Evolutionary conservation across 306 rosid genomes (phyloP).

Genomic region (Spatholobus suberectus): DNA sequence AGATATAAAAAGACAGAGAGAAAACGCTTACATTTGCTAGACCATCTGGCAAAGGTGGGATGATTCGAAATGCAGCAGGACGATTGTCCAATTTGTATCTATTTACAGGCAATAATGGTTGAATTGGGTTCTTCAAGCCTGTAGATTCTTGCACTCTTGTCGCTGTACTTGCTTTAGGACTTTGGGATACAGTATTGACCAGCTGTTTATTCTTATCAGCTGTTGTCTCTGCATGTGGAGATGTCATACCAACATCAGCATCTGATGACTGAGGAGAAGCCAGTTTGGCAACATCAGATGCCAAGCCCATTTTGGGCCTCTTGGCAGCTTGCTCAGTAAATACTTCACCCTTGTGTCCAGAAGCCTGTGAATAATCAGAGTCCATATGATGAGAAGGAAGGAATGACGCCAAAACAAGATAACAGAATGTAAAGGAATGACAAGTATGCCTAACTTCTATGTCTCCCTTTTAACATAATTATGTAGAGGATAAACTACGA

Average conservation of each 20-base stretch:
- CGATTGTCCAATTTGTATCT: constrained; percentile 86
- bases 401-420: constrained; percentile 22
- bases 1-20: constrained; percentile 14
- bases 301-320: constrained; percentile 67
- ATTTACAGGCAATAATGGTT: constrained; percentile 59
- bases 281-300: constrained; percentile 59
- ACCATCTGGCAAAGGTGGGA: constrained; percentile 81
- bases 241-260: constrained; percentile 48
- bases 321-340: constrained; percentile 72
- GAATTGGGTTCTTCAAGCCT: constrained; percentile 65
- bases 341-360: constrained; percentile 72
- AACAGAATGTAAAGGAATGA: constrained; percentile 7
- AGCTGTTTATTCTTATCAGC: constrained; percentile 59
- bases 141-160: constrained; percentile 56
- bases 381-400: constrained; percentile 28
- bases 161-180: constrained; percentile 67
- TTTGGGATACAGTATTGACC: constrained; percentile 48
- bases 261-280: constrained; percentile 62
- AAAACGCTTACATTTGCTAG: constrained; percentile 74
- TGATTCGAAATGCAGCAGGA: constrained; percentile 76
- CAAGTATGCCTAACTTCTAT: constrained; percentile 24
- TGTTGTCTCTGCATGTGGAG: constrained; percentile 56
- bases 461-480: not conserved
- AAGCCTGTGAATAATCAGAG: constrained; percentile 62
- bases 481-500: constrained; percentile 15